Evolutionary conservation across 495 filamentous ascomycete genomes (phyloP).

Genomic region (Pseudoneurospora amorphoporcata): DNA sequence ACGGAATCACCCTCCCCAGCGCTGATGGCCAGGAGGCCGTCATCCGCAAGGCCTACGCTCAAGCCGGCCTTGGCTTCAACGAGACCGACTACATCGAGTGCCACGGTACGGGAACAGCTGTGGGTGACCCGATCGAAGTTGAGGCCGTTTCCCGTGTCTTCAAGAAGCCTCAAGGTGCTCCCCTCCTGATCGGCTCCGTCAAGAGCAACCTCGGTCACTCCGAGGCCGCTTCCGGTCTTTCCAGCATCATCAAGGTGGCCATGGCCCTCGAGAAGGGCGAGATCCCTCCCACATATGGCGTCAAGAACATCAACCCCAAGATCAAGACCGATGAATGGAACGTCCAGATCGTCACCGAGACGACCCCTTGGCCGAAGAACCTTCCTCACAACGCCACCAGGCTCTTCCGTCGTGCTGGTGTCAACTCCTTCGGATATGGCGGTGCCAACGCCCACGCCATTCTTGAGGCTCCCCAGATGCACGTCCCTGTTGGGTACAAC

Average conservation of each 20-base stretch:
- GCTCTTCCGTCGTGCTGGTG: slow-evolving; percentile 31
- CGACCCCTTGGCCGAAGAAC: slow-evolving; percentile 17
- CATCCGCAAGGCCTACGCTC: slow-evolving; percentile 37
- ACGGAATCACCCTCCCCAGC: slow-evolving; percentile 43
- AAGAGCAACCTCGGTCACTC: slow-evolving; percentile 50
- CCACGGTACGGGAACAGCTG: slow-evolving; percentile 25
- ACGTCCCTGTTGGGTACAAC: not conserved
- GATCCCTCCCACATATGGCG: slow-evolving; percentile 31
- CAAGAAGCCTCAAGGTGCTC: slow-evolving; percentile 1
- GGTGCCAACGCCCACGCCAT: slow-evolving; percentile 49
- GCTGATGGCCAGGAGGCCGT: slow-evolving; percentile 37
- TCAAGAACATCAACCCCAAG: slow-evolving; percentile 39
- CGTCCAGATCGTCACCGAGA: slow-evolving; percentile 17
- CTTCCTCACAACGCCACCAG: not conserved
- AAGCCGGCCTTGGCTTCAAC: slow-evolving; percentile 33
- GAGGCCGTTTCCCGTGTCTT: slow-evolving; percentile 16
- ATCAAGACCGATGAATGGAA: slow-evolving; percentile 22
- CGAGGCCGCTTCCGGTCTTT: slow-evolving; percentile 42
- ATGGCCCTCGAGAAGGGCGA: slow-evolving; percentile 42
- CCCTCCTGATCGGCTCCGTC: slow-evolving; percentile 28
- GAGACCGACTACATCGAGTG: slow-evolving; percentile 31
- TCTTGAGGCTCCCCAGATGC: slow-evolving; percentile 30
- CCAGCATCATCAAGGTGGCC: slow-evolving; percentile 41
- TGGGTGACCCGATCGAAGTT: slow-evolving; percentile 30
- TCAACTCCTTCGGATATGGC: slow-evolving; percentile 52